A percentile compares a stretch with the other conserved stretches of the same genome.
Conservation (phyloP, 495 filamentous ascomycete species). For the Xylaria sp. region DNA sequence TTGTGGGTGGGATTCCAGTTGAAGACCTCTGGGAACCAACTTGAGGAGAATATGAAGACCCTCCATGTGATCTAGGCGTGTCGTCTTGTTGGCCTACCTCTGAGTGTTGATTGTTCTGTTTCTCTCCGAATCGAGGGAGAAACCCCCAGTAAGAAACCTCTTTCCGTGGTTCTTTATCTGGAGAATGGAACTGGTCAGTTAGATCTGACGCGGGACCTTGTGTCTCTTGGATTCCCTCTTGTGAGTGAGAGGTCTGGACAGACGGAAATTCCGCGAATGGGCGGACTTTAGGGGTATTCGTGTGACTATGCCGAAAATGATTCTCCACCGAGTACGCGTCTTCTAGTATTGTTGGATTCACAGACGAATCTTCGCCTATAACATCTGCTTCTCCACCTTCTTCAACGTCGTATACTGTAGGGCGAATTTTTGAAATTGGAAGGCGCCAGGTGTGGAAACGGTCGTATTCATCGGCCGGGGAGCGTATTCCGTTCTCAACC, state of each 20-base stretch:
- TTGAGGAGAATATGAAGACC: constrained; percentile 20
- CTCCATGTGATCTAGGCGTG: constrained; percentile 9
- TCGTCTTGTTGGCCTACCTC: not conserved
- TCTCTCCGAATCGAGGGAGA: constrained; percentile 28
- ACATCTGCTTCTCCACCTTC: not conserved
- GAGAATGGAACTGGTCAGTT: not conserved
- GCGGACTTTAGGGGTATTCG: constrained; percentile 25
- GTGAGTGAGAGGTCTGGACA: constrained; percentile 5
- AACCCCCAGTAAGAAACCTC: constrained; percentile 35
- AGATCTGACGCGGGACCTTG: constrained; percentile 16
- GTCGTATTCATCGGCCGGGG: constrained; percentile 21
- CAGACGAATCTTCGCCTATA: not conserved
- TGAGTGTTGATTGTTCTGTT: constrained; percentile 16
- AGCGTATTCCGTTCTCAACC: not conserved
- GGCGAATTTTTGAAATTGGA: constrained; percentile 16
- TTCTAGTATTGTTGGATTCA: not conserved
- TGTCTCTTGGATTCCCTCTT: constrained; percentile 5
- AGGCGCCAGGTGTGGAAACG: constrained; percentile 12
- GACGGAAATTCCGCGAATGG: constrained; percentile 21
- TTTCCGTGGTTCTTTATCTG: constrained; percentile 25
- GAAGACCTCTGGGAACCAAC: constrained; percentile 26
- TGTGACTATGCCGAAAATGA: not conserved
- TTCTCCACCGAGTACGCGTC: not conserved
- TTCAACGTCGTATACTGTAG: constrained; percentile 4
- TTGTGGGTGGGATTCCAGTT: constrained; percentile 15